phyloP scores from a whole-genome alignment of 371 early-diverging fungal species.

The Haplosporangium sp. region DNA sequence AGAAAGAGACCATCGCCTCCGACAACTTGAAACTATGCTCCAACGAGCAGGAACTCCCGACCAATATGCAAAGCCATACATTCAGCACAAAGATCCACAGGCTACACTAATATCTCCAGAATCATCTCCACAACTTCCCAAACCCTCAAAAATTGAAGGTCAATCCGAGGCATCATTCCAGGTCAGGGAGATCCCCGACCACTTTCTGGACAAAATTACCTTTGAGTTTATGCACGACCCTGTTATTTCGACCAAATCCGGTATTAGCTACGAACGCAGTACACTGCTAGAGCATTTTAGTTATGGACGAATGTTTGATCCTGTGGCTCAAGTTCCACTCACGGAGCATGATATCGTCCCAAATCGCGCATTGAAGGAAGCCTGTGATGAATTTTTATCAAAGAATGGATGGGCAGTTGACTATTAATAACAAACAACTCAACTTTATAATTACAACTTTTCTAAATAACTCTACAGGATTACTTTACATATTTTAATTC shows the following conservation, averaged over 20 bases:
- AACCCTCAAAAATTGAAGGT: neutral
- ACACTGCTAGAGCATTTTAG: slow-evolving; percentile 78
- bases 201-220: slow-evolving; percentile 52
- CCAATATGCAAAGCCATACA: slow-evolving; percentile 24
- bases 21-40: slow-evolving; percentile 32
- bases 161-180: neutral
- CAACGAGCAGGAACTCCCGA: slow-evolving; percentile 27
- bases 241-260: slow-evolving; percentile 63
- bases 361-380: slow-evolving; percentile 79
- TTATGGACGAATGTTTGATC: slow-evolving; percentile 82
- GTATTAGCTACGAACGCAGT: slow-evolving; percentile 78
- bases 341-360: slow-evolving; percentile 74
- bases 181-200: slow-evolving; percentile 42
- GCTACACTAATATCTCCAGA: slow-evolving; percentile 12
- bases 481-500: too few species aligned
- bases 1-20: slow-evolving; percentile 25
- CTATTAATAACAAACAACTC: slow-evolving; percentile 15
- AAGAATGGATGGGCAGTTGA: slow-evolving; percentile 73
- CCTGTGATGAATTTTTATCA: slow-evolving; percentile 70
- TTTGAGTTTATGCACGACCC: slow-evolving; percentile 63
- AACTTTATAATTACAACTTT: too few species aligned
- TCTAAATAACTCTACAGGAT: too few species aligned
- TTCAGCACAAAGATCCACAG: neutral
- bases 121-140: slow-evolving; percentile 16
- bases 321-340: slow-evolving; percentile 74